Percentiles rank a stretch among this genome's conserved stretches.
phyloP scores from a whole-genome alignment of 345 rosid genomes.

The Bruguiera gymnorhiza region DNA sequence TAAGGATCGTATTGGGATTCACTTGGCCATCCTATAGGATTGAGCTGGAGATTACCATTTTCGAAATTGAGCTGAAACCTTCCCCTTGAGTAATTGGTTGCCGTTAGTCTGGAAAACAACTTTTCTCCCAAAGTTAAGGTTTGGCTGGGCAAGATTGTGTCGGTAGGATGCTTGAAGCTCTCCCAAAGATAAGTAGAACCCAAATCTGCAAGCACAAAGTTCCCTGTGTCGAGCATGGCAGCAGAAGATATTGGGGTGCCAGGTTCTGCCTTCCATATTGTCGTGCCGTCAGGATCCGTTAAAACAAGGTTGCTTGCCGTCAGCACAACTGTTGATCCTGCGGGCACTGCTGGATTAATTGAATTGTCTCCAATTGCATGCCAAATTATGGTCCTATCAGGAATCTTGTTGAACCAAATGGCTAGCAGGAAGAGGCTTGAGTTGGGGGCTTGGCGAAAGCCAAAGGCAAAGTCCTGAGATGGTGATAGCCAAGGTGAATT shows the following conservation, averaged over 20 bases:
- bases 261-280: conserved; percentile 7
- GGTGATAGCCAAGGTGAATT: conserved; percentile 21
- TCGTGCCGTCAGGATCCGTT: conserved; percentile 15
- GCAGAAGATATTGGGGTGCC: conserved; percentile 1
- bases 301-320: conserved; percentile 10
- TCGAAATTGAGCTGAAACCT: conserved; percentile 20
- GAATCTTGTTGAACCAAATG: conserved; percentile 34
- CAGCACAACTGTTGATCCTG: conserved; percentile 31
- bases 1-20: not conserved
- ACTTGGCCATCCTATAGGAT: conserved; percentile 18
- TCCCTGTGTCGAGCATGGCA: conserved; percentile 34
- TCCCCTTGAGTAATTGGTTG: conserved; percentile 21
- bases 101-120: conserved; percentile 17
- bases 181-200: conserved; percentile 30
- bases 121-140: conserved; percentile 15
- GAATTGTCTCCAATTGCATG: conserved; percentile 21
- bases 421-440: conserved; percentile 28
- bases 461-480: conserved; percentile 28
- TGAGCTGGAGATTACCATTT: conserved; percentile 17
- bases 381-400: conserved; percentile 31
- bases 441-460: conserved; percentile 17
- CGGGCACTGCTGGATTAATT: not conserved
- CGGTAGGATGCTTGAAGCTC: conserved; percentile 37
- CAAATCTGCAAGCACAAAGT: conserved; percentile 31
- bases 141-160: conserved; percentile 42